Conservation (phyloP, 495 filamentous ascomycete species). For the Durotheca rogersii region DNA sequence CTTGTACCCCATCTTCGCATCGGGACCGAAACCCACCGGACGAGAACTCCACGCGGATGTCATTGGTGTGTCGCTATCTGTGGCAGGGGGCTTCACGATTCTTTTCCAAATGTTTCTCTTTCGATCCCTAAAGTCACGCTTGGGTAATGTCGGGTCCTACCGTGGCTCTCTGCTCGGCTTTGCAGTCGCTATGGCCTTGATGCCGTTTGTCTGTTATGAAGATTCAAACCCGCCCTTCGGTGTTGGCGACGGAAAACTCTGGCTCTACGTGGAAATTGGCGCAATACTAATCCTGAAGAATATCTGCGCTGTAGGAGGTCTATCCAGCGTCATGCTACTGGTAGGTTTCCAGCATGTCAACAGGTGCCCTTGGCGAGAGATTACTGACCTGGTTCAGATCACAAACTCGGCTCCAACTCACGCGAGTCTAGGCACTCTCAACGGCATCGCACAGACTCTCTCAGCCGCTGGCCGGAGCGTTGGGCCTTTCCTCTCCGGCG, state of each 20-base stretch:
- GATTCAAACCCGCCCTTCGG: constrained; percentile 49
- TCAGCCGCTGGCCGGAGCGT: constrained; percentile 86
- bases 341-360: constrained; percentile 48
- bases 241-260: constrained; percentile 57
- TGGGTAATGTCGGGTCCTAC: constrained; percentile 86
- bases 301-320: constrained; percentile 79
- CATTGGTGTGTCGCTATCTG: constrained; percentile 83
- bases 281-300: constrained; percentile 82
- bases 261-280: constrained; percentile 74
- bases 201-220: constrained; percentile 87
- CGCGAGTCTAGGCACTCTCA: constrained; percentile 82
- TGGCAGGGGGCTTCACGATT: constrained; percentile 81
- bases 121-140: constrained; percentile 69
- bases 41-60: constrained; percentile 71
- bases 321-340: constrained; percentile 85
- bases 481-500: constrained; percentile 85
- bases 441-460: constrained; percentile 91
- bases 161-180: constrained; percentile 78
- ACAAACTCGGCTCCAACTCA: constrained; percentile 90
- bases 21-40: constrained; percentile 70
- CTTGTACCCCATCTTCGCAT: constrained; percentile 87
- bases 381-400: constrained; percentile 55
- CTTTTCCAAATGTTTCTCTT: constrained; percentile 86
- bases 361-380: not conserved
- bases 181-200: constrained; percentile 76